Evolutionary conservation across 192 early-diverging fungal species (phyloP).

Genomic region (Umbelopsis ramanniana): DNA sequence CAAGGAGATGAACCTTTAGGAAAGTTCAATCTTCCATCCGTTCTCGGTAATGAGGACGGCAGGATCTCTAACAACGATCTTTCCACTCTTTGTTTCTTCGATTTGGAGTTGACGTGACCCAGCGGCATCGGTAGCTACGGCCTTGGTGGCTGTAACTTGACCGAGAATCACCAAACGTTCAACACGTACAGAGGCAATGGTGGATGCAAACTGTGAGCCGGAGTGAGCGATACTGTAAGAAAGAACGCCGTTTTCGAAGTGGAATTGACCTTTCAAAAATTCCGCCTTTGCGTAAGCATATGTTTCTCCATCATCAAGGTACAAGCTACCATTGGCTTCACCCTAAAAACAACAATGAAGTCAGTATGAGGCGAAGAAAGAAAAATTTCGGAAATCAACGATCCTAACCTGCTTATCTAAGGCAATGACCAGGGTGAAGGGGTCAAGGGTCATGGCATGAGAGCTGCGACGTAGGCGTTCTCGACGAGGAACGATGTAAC

Average conservation of each 20-base stretch:
- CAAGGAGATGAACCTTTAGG: conserved; percentile 21
- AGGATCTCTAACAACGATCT: conserved; percentile 50
- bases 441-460: conserved; percentile 79
- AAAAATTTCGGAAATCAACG: no score
- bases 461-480: conserved; percentile 87
- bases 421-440: conserved; percentile 89
- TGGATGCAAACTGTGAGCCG: conserved; percentile 30
- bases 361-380: background rate
- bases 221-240: conserved; percentile 36
- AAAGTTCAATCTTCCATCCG: conserved; percentile 48
- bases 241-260: conserved; percentile 47
- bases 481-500: conserved; percentile 84
- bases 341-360: conserved; percentile 37
- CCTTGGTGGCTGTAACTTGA: conserved; percentile 29
- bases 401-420: conserved; percentile 60
- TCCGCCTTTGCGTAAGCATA: conserved; percentile 71
- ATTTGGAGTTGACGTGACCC: conserved; percentile 39
- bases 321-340: conserved; percentile 77
- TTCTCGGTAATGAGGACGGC: conserved; percentile 43
- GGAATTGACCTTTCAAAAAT: conserved; percentile 66
- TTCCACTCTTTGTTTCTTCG: conserved; percentile 32
- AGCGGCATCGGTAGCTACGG: conserved; percentile 39
- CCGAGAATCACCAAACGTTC: conserved; percentile 52
- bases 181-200: conserved; percentile 39
- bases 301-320: conserved; percentile 90